Percentiles rank a stretch among this genome's conserved stretches.
Conservation (phyloP, 106 monocot genomes). For the Dioscorea dumetorum region DNA sequence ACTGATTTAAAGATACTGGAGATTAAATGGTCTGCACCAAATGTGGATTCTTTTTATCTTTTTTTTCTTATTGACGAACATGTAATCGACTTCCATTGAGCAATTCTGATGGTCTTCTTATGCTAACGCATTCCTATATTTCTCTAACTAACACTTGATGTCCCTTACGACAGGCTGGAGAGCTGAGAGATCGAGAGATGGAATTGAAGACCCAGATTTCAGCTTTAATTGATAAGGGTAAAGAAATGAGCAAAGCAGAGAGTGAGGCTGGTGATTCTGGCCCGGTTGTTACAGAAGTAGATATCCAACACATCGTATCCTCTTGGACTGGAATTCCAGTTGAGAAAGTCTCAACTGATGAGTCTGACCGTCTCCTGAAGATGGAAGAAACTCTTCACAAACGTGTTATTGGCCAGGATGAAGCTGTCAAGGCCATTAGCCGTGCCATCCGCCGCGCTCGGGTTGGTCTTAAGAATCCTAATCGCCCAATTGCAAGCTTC, state of each 20-base stretch:
- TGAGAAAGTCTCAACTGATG: slow-evolving; percentile 68
- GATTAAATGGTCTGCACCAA: too few relatives aligned
- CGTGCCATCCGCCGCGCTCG: slow-evolving; percentile 73
- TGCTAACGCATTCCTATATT: too few relatives aligned
- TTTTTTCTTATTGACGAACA: too few relatives aligned
- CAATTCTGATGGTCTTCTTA: too few relatives aligned
- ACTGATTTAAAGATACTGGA: too few relatives aligned
- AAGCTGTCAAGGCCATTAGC: slow-evolving; percentile 71
- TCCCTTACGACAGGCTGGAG: slow-evolving; percentile 40
- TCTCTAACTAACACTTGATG: too few relatives aligned
- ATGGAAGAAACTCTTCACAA: slow-evolving; percentile 77
- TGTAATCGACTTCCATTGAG: too few relatives aligned
- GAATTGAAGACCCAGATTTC: slow-evolving; percentile 58
- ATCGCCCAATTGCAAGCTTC: slow-evolving; percentile 73
- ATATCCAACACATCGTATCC: slow-evolving; percentile 73
- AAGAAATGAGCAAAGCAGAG: slow-evolving; percentile 66
- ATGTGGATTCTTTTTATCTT: too few relatives aligned
- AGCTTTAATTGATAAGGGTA: slow-evolving; percentile 57
- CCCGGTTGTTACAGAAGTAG: slow-evolving; percentile 50
- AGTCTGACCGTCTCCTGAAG: slow-evolving; percentile 64
- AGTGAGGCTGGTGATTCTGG: slow-evolving; percentile 42
- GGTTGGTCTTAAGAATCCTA: slow-evolving; percentile 68
- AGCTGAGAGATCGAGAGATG: slow-evolving; percentile 61
- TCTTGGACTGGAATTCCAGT: slow-evolving; percentile 76
- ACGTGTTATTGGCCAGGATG: slow-evolving; percentile 73